A percentile compares a stretch with the other conserved stretches of the same genome.
phyloP scores from a whole-genome alignment of 257 asterid species.

The Eucommia ulmoides region DNA sequence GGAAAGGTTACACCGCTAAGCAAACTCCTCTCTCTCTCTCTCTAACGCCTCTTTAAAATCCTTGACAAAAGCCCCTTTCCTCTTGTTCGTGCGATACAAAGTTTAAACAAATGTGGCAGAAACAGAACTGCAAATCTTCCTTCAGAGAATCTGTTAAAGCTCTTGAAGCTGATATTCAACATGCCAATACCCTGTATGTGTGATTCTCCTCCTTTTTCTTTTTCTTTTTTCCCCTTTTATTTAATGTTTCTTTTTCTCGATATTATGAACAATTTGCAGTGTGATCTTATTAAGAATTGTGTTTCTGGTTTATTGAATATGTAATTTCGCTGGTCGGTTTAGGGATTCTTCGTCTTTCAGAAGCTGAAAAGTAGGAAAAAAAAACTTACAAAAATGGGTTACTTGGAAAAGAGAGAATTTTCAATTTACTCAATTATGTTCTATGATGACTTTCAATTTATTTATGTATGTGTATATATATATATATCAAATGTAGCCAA shows the following conservation, averaged over 20 bases:
- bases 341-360: conserved; percentile 6
- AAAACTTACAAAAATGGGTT: no score
- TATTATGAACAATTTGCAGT: not conserved
- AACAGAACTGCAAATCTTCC: conserved; percentile 27
- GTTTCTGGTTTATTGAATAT: no score
- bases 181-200: conserved; percentile 60
- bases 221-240: not conserved
- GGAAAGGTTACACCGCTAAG: conserved; percentile 28
- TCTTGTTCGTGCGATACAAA: not conserved
- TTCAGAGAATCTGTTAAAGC: conserved; percentile 50
- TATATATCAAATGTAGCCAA: no score
- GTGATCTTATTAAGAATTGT: not conserved
- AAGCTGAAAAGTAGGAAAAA: conserved; percentile 12
- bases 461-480: no score
- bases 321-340: no score
- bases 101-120: conserved; percentile 32
- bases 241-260: not conserved
- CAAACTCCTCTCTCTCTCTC: conserved; percentile 19
- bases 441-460: no score
- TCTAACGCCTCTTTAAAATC: conserved; percentile 5
- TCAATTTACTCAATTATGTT: no score
- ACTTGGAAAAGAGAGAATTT: no score
- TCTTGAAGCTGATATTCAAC: conserved; percentile 61
- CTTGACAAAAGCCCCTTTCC: conserved; percentile 10
- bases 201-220: not conserved